These are phyloP conservation scores for Phialophora macrospora DNA, from an alignment of 2,329 filamentous ascomycete species.

Conservation along the genomic window DNA sequence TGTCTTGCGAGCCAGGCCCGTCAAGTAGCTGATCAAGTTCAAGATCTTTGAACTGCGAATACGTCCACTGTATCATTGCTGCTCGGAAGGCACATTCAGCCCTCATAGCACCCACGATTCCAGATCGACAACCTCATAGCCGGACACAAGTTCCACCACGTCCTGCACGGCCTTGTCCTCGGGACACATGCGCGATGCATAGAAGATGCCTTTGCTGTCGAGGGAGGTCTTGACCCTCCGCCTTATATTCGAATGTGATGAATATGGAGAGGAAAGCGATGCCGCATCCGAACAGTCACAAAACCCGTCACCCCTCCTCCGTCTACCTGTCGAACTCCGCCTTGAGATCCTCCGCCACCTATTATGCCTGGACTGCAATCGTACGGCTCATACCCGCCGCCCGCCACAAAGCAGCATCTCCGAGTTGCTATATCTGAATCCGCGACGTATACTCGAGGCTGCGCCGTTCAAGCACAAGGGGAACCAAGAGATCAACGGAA, in stretches of 20 bases:
- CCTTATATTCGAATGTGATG: constrained; percentile 33
- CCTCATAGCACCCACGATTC: neutral
- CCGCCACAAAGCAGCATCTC: constrained; percentile 23
- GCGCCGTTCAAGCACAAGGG: constrained; percentile 33
- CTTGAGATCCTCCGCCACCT: constrained; percentile 35
- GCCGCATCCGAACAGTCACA: constrained; percentile 7
- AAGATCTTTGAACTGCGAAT: neutral
- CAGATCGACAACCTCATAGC: neutral
- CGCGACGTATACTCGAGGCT: constrained; percentile 33
- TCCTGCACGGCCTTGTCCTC: constrained; percentile 4
- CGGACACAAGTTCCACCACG: neutral
- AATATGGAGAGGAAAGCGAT: constrained; percentile 21
- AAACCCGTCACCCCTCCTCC: constrained; percentile 20
- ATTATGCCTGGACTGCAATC: constrained; percentile 29
- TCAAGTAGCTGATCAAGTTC: neutral
- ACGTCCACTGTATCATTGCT: neutral
- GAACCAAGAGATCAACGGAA: constrained; percentile 34
- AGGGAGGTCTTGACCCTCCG: constrained; percentile 34
- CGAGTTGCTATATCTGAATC: constrained; percentile 25
- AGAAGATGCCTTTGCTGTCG: constrained; percentile 34
- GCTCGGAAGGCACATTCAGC: neutral
- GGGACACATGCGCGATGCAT: constrained; percentile 21
- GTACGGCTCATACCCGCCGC: constrained; percentile 30
- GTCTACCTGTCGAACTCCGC: constrained; percentile 32
- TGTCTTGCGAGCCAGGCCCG: constrained; percentile 1